These are phyloP conservation scores for Akanthomyces dipterigenus DNA, from an alignment of 2,329 filamentous ascomycete genomes.

Conservation along the genomic window DNA sequence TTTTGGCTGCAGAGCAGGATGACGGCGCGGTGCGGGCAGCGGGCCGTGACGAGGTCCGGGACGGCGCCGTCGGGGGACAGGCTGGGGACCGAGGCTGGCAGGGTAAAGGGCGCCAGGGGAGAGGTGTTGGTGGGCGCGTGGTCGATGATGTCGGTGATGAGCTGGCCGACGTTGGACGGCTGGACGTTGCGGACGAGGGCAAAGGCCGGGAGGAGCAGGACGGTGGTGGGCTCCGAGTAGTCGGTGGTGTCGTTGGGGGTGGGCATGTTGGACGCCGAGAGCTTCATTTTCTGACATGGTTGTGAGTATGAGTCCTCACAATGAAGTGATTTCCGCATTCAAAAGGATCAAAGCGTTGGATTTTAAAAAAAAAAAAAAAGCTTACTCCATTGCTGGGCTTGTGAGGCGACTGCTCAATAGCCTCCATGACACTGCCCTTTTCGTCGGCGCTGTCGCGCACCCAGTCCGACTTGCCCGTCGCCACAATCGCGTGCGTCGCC, in stretches of 20 bases:
- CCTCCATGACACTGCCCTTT: slow-evolving; percentile 77
- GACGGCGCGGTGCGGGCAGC: slow-evolving; percentile 73
- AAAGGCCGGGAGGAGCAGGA: slow-evolving; percentile 81
- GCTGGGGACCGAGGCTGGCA: slow-evolving; percentile 29
- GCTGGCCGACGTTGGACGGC: slow-evolving; percentile 61
- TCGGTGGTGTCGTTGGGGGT: slow-evolving; percentile 60
- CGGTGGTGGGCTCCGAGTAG: slow-evolving; percentile 65
- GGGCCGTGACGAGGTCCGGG: slow-evolving; percentile 18
- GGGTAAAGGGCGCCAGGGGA: slow-evolving; percentile 40
- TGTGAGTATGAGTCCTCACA: neutral
- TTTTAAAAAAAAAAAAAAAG: slow-evolving; percentile 18
- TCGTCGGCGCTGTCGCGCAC: slow-evolving; percentile 83
- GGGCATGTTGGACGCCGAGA: slow-evolving; percentile 88
- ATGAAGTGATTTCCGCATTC: neutral
- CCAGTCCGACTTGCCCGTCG: slow-evolving; percentile 96
- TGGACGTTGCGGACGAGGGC: slow-evolving; percentile 77
- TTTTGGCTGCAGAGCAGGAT: slow-evolving; percentile 91
- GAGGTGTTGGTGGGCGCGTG: slow-evolving; percentile 66
- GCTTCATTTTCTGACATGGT: slow-evolving; percentile 59
- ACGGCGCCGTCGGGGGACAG: neutral
- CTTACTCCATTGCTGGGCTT: slow-evolving; percentile 63
- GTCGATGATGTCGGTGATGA: slow-evolving; percentile 67
- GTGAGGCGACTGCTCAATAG: slow-evolving; percentile 47
- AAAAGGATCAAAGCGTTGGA: neutral
- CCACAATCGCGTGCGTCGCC: slow-evolving; percentile 84